phyloP scores from a whole-genome alignment of 148 eudicot species.

The Chenopodium album region DNA sequence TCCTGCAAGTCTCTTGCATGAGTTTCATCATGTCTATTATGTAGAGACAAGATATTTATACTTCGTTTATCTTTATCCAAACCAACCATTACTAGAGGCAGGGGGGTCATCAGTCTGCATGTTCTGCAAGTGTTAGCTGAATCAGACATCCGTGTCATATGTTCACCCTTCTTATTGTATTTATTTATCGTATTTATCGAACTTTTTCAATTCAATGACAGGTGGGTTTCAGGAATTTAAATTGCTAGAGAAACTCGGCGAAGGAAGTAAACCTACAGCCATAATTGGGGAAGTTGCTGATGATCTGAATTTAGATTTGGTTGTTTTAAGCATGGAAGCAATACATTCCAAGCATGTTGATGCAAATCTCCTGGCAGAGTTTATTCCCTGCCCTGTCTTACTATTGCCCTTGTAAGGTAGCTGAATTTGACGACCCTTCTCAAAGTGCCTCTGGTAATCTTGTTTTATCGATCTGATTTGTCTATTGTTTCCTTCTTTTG shows the following conservation, averaged over 20 bases:
- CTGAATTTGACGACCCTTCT: neutral
- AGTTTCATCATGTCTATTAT: neutral
- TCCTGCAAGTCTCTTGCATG: neutral
- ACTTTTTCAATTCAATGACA: conserved; percentile 11
- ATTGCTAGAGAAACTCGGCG: conserved; percentile 72
- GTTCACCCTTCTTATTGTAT: neutral
- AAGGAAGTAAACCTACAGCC: conserved; percentile 81
- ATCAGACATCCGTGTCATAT: neutral
- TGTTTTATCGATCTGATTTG: neutral
- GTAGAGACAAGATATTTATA: neutral
- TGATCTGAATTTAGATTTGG: conserved; percentile 83
- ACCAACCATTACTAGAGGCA: too few relatives aligned
- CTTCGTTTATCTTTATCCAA: neutral
- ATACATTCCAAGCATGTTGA: conserved; percentile 95
- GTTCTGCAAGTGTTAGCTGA: neutral
- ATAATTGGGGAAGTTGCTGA: conserved; percentile 86
- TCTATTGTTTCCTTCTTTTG: neutral
- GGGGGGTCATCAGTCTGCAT: neutral
- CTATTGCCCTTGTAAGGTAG: conserved; percentile 64
- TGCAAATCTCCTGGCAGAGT: conserved; percentile 90
- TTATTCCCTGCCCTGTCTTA: conserved; percentile 93
- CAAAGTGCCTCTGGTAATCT: neutral
- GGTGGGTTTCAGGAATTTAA: conserved; percentile 82
- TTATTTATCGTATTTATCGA: neutral
- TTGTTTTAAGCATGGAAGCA: conserved; percentile 98